Percentiles rank a stretch among this genome's conserved stretches.
phyloP scores from a whole-genome alignment of 768 basidiomycete species.

The Rhizopogon rudus region DNA sequence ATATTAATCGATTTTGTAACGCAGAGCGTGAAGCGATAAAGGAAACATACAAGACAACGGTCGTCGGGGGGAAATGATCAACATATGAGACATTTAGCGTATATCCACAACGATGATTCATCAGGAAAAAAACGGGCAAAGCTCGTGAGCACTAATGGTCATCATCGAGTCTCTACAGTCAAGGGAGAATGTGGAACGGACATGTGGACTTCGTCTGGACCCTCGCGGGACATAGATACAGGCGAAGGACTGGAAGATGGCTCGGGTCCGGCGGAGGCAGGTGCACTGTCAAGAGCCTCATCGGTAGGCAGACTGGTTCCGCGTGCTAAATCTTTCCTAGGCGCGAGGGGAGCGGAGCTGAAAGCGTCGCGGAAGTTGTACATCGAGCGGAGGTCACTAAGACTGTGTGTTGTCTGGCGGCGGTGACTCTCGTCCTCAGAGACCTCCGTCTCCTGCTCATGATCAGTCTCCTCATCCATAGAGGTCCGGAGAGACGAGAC shows the following conservation, averaged over 20 bases:
- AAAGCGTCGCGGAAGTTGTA: conserved; percentile 20
- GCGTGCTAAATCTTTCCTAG: not conserved
- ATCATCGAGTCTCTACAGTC: not conserved
- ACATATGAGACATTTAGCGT: not conserved
- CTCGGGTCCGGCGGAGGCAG: not conserved
- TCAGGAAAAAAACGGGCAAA: not conserved
- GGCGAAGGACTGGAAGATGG: not conserved
- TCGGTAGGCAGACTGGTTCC: not conserved
- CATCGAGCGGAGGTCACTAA: conserved; percentile 22
- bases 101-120: conserved; percentile 1
- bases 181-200: not conserved
- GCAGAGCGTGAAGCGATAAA: not conserved
- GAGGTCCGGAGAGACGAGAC: conserved; percentile 30
- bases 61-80: not conserved
- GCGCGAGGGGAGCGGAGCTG: not conserved
- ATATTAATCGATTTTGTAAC: conserved; percentile 3
- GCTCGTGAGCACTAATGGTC: not conserved
- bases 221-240: not conserved
- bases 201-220: not conserved
- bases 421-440: conserved; percentile 24
- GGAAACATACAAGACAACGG: not conserved
- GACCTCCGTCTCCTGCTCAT: conserved; percentile 26
- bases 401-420: conserved; percentile 9
- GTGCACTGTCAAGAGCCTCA: not conserved
- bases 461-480: conserved; percentile 26